A percentile compares a stretch with the other conserved stretches of the same genome.
Conservation (phyloP, 2,329 filamentous ascomycete species). For the Nigrospora osmanthi region DNA sequence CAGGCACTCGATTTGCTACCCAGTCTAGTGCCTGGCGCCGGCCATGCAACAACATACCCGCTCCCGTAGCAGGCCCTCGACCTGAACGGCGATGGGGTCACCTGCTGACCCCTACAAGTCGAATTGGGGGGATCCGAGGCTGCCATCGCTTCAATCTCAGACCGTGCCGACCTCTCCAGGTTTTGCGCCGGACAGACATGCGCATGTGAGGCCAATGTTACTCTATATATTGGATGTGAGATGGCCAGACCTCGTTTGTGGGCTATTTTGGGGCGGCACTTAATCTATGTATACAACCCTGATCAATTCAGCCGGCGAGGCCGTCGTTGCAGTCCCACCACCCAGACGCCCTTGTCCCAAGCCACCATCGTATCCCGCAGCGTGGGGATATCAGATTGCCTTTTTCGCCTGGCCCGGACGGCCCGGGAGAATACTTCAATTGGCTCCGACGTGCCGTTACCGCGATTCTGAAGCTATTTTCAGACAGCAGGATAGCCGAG, state of each 20-base stretch:
- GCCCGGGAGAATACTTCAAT: too few relatives aligned
- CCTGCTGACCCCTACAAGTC: too few relatives aligned
- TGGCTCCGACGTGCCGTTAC: too few relatives aligned
- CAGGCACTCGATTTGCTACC: background rate
- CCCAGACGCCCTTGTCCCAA: background rate
- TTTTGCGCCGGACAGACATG: background rate
- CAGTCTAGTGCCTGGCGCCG: background rate
- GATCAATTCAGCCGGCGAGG: constrained; percentile 1
- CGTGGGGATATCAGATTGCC: too few relatives aligned
- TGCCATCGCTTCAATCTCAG: too few relatives aligned
- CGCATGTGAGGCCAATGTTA: background rate
- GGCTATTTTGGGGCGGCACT: background rate
- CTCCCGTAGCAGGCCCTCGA: too few relatives aligned
- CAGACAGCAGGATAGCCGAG: background rate
- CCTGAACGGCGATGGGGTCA: too few relatives aligned
- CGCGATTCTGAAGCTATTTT: background rate
- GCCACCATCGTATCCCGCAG: too few relatives aligned
- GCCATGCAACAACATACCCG: too few relatives aligned
- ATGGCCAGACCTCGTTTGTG: background rate
- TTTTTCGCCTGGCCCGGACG: too few relatives aligned
- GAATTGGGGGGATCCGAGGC: too few relatives aligned
- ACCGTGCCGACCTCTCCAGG: too few relatives aligned
- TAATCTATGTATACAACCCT: constrained; percentile 1
- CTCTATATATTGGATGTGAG: background rate
- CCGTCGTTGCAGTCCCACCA: background rate